Percentiles rank a stretch among this genome's conserved stretches.
Conservation (phyloP, 225 moss, liverwort and hornwort genomes). For the Polytrichum formosum region DNA sequence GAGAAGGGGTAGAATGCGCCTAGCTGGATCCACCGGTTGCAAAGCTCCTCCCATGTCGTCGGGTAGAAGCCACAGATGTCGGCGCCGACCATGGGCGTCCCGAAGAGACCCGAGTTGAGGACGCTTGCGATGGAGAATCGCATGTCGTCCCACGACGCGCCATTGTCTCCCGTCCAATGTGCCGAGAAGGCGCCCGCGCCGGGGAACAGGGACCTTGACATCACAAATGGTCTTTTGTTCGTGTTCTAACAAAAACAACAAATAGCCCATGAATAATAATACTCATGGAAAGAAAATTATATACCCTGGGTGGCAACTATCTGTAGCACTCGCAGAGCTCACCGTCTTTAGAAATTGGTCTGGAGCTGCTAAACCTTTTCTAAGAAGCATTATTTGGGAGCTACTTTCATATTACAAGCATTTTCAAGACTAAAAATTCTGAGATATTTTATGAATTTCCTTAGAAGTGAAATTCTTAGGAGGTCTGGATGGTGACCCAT, state of each 20-base stretch:
- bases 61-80: slow-evolving; percentile 77
- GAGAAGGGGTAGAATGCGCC: slow-evolving; percentile 84
- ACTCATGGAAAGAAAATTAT: no score
- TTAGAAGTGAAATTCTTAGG: no score
- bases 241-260: slow-evolving; percentile 15
- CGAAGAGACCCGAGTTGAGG: slow-evolving; percentile 68
- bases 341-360: no score
- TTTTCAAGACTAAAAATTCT: no score
- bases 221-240: slow-evolving; percentile 66
- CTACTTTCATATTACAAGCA: no score
- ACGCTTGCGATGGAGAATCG: slow-evolving; percentile 62
- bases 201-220: slow-evolving; percentile 66
- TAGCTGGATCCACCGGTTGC: slow-evolving; percentile 80
- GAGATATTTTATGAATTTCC: no score
- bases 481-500: no score
- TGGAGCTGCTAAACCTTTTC: no score
- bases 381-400: no score
- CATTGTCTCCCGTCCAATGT: slow-evolving; percentile 87
- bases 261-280: no score
- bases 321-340: no score
- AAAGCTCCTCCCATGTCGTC: slow-evolving; percentile 70
- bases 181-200: slow-evolving; percentile 63
- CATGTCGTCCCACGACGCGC: slow-evolving; percentile 65
- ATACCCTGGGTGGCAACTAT: no score
- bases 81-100: slow-evolving; percentile 77